Base-by-base conservation (phyloP, 331 rosid species). In the Spiraea crenata region DNA sequence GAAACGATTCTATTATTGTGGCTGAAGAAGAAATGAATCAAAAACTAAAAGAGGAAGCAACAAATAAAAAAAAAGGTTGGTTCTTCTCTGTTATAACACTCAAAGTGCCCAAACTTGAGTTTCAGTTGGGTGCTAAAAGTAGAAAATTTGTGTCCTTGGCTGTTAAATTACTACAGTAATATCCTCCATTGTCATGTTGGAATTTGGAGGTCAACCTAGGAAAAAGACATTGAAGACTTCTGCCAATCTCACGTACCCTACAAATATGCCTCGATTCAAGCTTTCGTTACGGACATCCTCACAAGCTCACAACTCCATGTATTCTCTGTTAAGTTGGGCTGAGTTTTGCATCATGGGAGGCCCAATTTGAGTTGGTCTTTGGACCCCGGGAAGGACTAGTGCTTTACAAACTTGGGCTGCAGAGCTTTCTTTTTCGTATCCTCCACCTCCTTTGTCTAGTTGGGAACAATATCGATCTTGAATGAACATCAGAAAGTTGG, bases 31-130 rank as follows among this genome's bases (percentile, higher is more conserved):
- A 17, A 59, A 54, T 9, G 57, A 69, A 41, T 55, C 31, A 31
- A 7, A 1, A 69, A 42, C 16, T 16, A 14, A 57, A 44, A 5
- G 15, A 54, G 49, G 34, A 16, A 37, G 13, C 54, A 59, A 7
- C 25, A 5, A 35, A 50, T 50, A 16, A 19, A 42, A 14, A 63
- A 25, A 45, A 25, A 39, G 39, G 20, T 39, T 68, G 63, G 34
- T 15, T 70, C 12, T 56, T 38, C 49, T 63, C 49, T 73, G 41
- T 35, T 9, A 15, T 40, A 55, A 54, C 77, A 52, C 62, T 31
- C 45, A 15, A 52, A 31, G 50, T 50, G 61, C 62, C 39, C 19
- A 61, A 52, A 10, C 37, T 1, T 4, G 3, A 20, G 40, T 14
- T 16, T 14, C 54, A 45, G 19, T 41, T 69, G 5, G 65, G 13